phyloP scores from a whole-genome alignment of 1,139 yeast species.

The Meyerozyma sp. region DNA sequence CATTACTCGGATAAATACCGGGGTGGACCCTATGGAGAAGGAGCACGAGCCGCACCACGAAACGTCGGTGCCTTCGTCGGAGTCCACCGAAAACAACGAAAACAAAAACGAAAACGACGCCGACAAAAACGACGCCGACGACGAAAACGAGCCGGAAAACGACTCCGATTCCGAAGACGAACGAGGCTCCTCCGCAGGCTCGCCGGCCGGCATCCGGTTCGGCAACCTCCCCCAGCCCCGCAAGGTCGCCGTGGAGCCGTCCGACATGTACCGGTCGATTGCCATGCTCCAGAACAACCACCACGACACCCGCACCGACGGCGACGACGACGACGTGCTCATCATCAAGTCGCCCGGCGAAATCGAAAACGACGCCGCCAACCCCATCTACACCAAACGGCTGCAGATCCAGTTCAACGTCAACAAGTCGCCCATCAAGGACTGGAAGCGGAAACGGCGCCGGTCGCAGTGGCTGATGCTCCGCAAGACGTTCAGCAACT shows the following conservation, averaged over 20 bases:
- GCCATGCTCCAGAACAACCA: constrained; percentile 64
- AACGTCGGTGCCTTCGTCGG: not conserved
- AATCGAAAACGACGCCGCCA: constrained; percentile 37
- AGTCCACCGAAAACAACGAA: constrained; percentile 7
- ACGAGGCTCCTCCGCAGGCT: too few relatives aligned
- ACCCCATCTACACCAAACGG: constrained; percentile 32
- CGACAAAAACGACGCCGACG: too few relatives aligned
- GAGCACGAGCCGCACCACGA: constrained; percentile 2
- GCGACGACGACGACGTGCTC: constrained; percentile 76
- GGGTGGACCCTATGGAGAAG: constrained; percentile 17
- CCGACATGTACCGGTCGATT: constrained; percentile 79
- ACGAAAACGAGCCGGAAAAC: constrained; percentile 2
- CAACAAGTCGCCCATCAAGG: constrained; percentile 11
- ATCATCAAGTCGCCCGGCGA: constrained; percentile 78
- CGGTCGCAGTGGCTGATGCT: constrained; percentile 12
- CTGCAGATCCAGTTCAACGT: constrained; percentile 16
- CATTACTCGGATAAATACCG: constrained; percentile 35
- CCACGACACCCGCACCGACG: constrained; percentile 12
- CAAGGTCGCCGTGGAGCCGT: constrained; percentile 60
- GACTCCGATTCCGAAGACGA: too few relatives aligned
- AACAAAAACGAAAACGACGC: too few relatives aligned
- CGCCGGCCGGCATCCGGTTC: constrained; percentile 26
- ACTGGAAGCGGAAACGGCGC: constrained; percentile 8
- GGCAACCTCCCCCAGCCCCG: constrained; percentile 39
- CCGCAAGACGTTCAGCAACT: constrained; percentile 19